Conservation (phyloP, 331 rosid species). For the Quercus phellos region DNA sequence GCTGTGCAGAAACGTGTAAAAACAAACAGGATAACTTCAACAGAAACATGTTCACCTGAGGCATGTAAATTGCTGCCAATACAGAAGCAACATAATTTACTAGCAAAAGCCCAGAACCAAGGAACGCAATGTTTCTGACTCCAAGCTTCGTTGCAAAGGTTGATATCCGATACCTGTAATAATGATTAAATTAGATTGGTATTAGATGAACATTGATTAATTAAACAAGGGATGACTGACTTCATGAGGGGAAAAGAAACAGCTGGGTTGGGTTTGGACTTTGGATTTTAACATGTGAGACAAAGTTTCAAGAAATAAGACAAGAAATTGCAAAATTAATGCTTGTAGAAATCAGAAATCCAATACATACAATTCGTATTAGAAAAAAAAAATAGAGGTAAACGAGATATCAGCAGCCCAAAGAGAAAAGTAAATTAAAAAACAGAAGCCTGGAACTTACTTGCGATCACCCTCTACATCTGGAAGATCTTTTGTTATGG, state of each 20-base stretch:
- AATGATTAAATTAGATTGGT: slow-evolving; percentile 14
- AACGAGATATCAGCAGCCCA: not conserved
- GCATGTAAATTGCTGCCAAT: slow-evolving; percentile 66
- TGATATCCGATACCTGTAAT: slow-evolving; percentile 78
- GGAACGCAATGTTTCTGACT: slow-evolving; percentile 86
- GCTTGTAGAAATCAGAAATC: not conserved
- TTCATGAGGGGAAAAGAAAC: not conserved
- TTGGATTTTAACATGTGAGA: not conserved
- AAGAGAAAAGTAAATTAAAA: slow-evolving; percentile 13
- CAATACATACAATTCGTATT: not conserved
- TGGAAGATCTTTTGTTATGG: slow-evolving; percentile 95
- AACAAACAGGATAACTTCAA: not conserved
- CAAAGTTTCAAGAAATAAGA: not conserved
- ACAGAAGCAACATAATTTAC: slow-evolving; percentile 69
- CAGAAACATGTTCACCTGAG: slow-evolving; percentile 50
- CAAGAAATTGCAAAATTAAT: not conserved
- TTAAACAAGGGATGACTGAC: not conserved
- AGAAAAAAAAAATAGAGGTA: not conserved
- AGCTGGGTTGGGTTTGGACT: not conserved
- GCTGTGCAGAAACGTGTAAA: not conserved
- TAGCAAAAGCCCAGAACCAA: slow-evolving; percentile 90
- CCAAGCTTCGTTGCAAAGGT: slow-evolving; percentile 94
- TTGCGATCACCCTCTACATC: slow-evolving; percentile 96
- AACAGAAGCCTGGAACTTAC: slow-evolving; percentile 42
- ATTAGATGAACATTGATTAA: not conserved